Base-by-base conservation (phyloP, 805 yeast species). In the Lachancea mirantina region DNA sequence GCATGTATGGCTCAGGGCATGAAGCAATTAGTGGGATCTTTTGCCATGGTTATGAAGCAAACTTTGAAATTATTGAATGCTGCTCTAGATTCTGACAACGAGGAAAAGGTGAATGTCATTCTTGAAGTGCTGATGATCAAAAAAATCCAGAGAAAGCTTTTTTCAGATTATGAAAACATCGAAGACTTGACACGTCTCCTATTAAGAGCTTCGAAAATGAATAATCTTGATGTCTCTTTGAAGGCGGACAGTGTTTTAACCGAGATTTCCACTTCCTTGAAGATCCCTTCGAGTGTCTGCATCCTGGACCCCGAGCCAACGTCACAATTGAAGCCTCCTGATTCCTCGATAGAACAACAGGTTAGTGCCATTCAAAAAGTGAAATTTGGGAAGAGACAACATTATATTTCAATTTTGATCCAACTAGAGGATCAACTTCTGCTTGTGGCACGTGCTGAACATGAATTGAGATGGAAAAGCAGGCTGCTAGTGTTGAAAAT, bases 1-100 rank as follows among this genome's bases (percentile, higher is more conserved):
- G 55, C 70, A 0, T 71, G 81, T 2, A 57, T 92, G 35, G 68
- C 74, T 2, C 77, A 79, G 18, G 74, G 83, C 1, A 72, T 83
- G 68, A 79, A 76, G 45, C 74, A 81, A 36, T 61, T 89, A 4
- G 67, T 76, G 42, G 83, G 84, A 0, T 70, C 85, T 0, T 77
- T 81, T 39, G 65, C 70, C 13, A 69, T 84, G 22, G 55, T 79
- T 2, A 65, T 65, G 8, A 49, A 58, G 11, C 39, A 39, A 14
- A 28, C 48, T 2, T 57, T 85, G 15, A 61, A 62, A 6, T 60
- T 67, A 2, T 58, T 82, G 11, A 54, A 68, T 5, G 57, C 57
- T 10, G 78, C 82, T 0, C 41, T 85, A 4, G 58, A 59, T 1
- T 47, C 55, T 1, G 58, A 67, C 9, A 78, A 78, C 26, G 62